Base-by-base conservation (phyloP, 1,284 basidiomycete genomes). In the Flammula alnicola region DNA sequence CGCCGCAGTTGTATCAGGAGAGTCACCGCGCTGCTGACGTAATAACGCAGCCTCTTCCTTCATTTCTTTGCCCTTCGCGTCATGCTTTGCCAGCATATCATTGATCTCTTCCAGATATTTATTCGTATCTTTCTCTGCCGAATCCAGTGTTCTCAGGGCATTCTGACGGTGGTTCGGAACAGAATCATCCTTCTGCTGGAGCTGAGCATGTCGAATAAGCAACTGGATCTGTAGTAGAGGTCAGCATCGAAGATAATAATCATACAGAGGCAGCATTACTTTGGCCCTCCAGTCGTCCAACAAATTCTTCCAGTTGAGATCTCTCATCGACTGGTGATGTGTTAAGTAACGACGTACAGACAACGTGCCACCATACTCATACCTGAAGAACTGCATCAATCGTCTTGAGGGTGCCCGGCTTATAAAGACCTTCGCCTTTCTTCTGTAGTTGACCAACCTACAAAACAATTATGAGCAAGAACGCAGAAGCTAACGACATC, bases 361-460 rank as follows among this genome's bases (percentile, higher is more conserved):
- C 41, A 33, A 23, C 7, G 49, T 12, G 22, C 30, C 11, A 41
- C 25, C 6, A 26, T 19, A 30, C 44, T 3, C 14, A 54, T 59
- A 83, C 84, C 69, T 86, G 79, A 14, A 91, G 74, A 2, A 91
- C 88, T 20, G 88, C 83, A 7, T 73, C 73, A 68, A 91, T 91
- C 7, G 77, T 84, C 69, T 90, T 90, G 52, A 91, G 64, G 1
- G 76, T 72, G 7, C 81, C 75, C 5, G 76, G 61, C 63, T 81
- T 84, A 55, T 70, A 72, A 4, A 78, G 51, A 39, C 71, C 81
- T 35, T 86, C 83, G 7, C 75, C 78, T 36, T 72, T 69, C 39
- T 68, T 71, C 42, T 73, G 70, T 19, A 91, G 66, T 56, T 88
- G 82, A 14, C 90, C 91, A 23, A 93, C 86, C 74, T 86, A 53